Conservation (phyloP, 2,329 filamentous ascomycete species). For the Nemania serpens region DNA sequence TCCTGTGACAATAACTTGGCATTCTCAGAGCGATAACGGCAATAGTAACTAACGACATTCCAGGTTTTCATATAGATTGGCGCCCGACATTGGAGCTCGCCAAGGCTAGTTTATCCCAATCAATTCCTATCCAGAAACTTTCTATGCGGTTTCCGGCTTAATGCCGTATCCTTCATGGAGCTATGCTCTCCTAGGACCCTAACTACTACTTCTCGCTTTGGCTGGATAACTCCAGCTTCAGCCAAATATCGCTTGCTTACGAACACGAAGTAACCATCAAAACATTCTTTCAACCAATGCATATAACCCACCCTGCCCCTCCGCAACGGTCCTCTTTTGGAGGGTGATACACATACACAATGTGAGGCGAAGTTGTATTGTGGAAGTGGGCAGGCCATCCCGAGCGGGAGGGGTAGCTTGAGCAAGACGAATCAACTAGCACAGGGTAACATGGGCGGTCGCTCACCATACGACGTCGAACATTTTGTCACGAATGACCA, state of each 20-base stretch:
- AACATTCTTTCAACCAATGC: slow-evolving; percentile 5
- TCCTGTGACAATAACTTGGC: slow-evolving; percentile 18
- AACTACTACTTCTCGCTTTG: slow-evolving; percentile 4
- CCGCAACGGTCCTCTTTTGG: slow-evolving; percentile 16
- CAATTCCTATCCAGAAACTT: slow-evolving; percentile 23
- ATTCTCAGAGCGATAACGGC: slow-evolving; percentile 12
- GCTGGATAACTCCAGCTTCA: slow-evolving; percentile 3
- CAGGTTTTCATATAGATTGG: slow-evolving; percentile 26
- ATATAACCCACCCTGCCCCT: slow-evolving; percentile 6
- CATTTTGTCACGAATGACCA: slow-evolving; percentile 35
- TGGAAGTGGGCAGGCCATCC: slow-evolving; percentile 8
- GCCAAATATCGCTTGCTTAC: slow-evolving; percentile 10
- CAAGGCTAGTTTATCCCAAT: slow-evolving; percentile 35
- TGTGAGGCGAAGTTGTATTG: slow-evolving; percentile 15
- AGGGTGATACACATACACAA: slow-evolving; percentile 7
- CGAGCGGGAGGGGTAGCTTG: slow-evolving; percentile 32
- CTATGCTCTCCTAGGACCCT: neutral
- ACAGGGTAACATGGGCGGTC: slow-evolving; percentile 12
- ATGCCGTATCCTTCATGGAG: slow-evolving; percentile 33
- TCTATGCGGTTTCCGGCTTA: slow-evolving; percentile 36
- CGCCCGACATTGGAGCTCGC: slow-evolving; percentile 30
- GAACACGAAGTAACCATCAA: slow-evolving; percentile 7
- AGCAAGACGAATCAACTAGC: slow-evolving; percentile 25
- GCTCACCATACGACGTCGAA: slow-evolving; percentile 13
- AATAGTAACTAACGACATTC: slow-evolving; percentile 7